Evolutionary conservation across 306 rosid species (phyloP), one percentile per base, ranked within the genome.

Genomic region (Oemleria cerasiformis): DNA sequence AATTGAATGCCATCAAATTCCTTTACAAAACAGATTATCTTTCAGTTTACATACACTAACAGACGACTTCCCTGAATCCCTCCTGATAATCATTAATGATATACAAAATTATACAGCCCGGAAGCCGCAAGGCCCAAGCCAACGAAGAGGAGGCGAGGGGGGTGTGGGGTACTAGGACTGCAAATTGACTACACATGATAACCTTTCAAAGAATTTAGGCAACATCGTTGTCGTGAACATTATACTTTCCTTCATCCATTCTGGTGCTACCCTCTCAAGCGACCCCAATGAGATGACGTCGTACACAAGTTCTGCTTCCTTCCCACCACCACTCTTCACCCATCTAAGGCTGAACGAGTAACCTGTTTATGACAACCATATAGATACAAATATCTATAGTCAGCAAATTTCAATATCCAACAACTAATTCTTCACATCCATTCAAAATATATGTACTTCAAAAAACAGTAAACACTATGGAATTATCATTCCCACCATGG

Each of bases 181-280:
- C 68, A 81, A 78, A 69, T 88, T 91, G 69, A 91, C 79, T 44
- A 89, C 90, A 71, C 66, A 79, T 19, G 85, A 85, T 63, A 94
- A 72, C 81, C 91, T 84, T 79, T 87, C 86, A 14, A 91, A 91
- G 86, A 94, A 91, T 68, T 78, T 76, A 25, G 91, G 86, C 59
- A 88, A 91, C 99, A 94, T 94, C 71, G 78, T 86, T 63, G 86
- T 81, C 77, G 95, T 94, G 88, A 94, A 91, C 82, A 84, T 81
- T 74, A 91, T 86, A 68, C 76, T 90, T 45, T 86, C 97, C 78
- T 84, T 85, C 97, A 91, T 91, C 99, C 99, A 94, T 74, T 85
- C 95, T 56, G 97, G 99, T 6, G 92, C 99, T 57, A 83, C 88
- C 77, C 90, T 88, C 84, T 89, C 99, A 51, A 94, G 86, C 38